These are phyloP conservation scores for Cladosporium sp. DNA, from an alignment of 2,329 filamentous ascomycete species.

Conservation along the genomic window DNA sequence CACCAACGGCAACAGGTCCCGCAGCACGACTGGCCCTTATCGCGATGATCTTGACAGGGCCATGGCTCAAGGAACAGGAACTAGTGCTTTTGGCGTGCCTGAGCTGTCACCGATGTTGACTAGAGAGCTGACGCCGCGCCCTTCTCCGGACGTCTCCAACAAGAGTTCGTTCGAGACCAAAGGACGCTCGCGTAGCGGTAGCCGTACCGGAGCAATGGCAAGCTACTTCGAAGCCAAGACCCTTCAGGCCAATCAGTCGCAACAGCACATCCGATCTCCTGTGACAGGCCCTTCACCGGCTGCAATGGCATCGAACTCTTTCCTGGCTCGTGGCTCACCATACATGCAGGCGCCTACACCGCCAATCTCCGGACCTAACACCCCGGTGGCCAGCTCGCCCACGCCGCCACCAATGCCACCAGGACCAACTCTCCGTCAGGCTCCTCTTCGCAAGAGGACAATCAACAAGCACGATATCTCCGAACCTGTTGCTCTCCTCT, in stretches of 20 bases:
- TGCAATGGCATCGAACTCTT: slow-evolving; percentile 19
- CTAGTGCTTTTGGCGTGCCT: slow-evolving; percentile 28
- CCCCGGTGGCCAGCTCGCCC: slow-evolving; percentile 28
- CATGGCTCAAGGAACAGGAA: slow-evolving; percentile 43
- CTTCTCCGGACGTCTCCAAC: slow-evolving; percentile 25
- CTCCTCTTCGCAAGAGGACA: slow-evolving; percentile 50
- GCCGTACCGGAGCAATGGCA: slow-evolving; percentile 15
- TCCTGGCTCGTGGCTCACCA: slow-evolving; percentile 29
- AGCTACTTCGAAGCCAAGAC: slow-evolving; percentile 27
- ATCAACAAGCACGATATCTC: slow-evolving; percentile 59
- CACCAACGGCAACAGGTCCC: slow-evolving; percentile 46
- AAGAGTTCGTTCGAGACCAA: slow-evolving; percentile 17
- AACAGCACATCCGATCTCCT: not conserved
- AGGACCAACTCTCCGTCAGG: slow-evolving; percentile 38
- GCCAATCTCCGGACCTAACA: slow-evolving; percentile 44
- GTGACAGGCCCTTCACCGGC: slow-evolving; percentile 17
- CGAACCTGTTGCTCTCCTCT: slow-evolving; percentile 50
- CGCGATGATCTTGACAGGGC: slow-evolving; percentile 50
- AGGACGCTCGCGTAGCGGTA: slow-evolving; percentile 18
- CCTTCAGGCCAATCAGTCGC: not conserved
- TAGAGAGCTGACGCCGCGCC: slow-evolving; percentile 29
- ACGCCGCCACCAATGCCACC: slow-evolving; percentile 25
- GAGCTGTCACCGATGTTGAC: slow-evolving; percentile 32
- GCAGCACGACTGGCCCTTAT: slow-evolving; percentile 46
- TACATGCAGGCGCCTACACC: slow-evolving; percentile 52